Conservation (phyloP, 2,329 filamentous ascomycete species). For the Cladophialophora psammophila region DNA sequence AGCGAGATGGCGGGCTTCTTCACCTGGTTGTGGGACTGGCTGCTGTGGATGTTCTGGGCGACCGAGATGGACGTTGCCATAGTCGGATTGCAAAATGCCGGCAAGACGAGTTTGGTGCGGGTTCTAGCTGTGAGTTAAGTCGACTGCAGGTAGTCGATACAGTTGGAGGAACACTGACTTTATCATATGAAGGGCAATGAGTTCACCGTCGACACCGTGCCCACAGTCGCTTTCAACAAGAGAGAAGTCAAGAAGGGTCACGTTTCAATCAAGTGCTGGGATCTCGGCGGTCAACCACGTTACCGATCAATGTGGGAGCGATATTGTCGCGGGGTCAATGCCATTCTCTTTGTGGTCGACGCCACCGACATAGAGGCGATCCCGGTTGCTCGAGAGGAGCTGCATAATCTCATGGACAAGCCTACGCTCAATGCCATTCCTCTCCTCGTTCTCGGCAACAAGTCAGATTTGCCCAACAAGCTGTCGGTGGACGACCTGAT, state of each 20-base stretch:
- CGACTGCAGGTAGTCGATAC: conserved; percentile 11
- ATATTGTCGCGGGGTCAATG: conserved; percentile 96
- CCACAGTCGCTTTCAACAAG: conserved; percentile 99
- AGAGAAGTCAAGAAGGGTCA: conserved; percentile 97
- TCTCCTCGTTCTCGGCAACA: conserved; percentile 93
- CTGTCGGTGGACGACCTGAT: conserved; percentile 94
- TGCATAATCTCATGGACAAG: conserved; percentile 87
- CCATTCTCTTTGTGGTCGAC: conserved; percentile 98
- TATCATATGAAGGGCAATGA: conserved; percentile 78
- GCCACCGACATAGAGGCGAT: conserved; percentile 84
- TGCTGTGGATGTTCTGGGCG: conserved; percentile 97
- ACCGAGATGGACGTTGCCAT: conserved; percentile 99
- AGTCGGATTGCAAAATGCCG: conserved; percentile 97
- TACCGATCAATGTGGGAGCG: conserved; percentile 99
- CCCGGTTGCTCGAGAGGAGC: conserved; percentile 86
- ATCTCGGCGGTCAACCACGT: conserved; percentile 93
- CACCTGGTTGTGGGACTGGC: conserved; percentile 95
- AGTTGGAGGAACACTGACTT: not conserved
- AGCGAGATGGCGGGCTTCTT: conserved; percentile 85
- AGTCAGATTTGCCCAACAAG: conserved; percentile 91
- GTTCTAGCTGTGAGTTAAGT: conserved; percentile 83
- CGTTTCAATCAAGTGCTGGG: conserved; percentile 99
- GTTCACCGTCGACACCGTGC: conserved; percentile 98
- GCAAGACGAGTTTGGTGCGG: conserved; percentile 92
- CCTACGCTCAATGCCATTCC: conserved; percentile 87